Conservation (phyloP, 441 rosid species). For the Corymbia citriodora region DNA sequence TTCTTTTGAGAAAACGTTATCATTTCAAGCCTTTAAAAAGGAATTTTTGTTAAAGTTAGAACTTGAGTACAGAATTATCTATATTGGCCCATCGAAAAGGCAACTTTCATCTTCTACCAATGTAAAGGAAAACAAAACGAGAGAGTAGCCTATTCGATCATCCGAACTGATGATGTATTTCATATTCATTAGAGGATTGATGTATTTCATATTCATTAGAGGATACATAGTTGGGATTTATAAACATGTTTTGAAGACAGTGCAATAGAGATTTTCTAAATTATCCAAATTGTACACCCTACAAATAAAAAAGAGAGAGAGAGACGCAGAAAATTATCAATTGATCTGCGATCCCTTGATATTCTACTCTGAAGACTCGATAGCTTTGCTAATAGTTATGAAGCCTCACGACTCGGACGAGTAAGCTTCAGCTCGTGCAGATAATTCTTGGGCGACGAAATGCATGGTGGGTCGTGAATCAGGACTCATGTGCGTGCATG, state of each 20-base stretch:
- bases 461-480: too few species aligned
- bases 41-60: too few species aligned
- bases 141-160: too few species aligned
- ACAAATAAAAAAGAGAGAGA: background rate
- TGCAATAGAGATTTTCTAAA: background rate
- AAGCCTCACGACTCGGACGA: background rate
- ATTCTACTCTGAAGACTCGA: background rate
- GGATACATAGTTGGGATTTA: background rate
- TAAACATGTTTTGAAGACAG: background rate
- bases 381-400: background rate
- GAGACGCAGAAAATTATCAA: background rate
- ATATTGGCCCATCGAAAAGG: too few species aligned
- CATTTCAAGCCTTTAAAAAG: too few species aligned
- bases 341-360: background rate
- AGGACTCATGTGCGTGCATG: too few species aligned
- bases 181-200: too few species aligned
- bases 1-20: background rate
- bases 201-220: too few species aligned
- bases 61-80: too few species aligned
- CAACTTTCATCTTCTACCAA: too few species aligned
- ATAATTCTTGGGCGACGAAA: background rate
- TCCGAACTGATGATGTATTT: too few species aligned
- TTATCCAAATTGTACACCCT: background rate
- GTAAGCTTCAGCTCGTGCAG: background rate
- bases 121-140: too few species aligned